Conservation (phyloP, 352 stramenopile species). For the Phytophthora cryptogea region DNA sequence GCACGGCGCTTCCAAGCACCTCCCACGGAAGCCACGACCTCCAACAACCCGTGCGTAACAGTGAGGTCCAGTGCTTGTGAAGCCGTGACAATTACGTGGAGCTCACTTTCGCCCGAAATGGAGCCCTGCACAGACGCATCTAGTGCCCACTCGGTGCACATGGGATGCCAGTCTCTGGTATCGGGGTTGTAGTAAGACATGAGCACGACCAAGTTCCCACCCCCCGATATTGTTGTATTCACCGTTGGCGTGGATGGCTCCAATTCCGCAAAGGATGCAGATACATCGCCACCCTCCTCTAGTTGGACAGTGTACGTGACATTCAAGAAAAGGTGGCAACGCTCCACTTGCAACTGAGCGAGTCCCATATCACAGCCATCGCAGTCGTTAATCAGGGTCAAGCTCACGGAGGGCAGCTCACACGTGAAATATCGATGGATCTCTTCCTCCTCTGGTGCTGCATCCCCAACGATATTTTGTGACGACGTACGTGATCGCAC, state of each 20-base stretch:
- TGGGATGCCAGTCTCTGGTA: conserved; percentile 79
- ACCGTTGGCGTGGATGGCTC: conserved; percentile 18
- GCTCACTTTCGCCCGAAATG: conserved; percentile 51
- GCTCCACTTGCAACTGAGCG: conserved; percentile 71
- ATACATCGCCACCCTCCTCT: conserved; percentile 13
- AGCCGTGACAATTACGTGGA: conserved; percentile 77
- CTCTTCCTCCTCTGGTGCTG: conserved; percentile 36
- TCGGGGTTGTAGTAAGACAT: conserved; percentile 87
- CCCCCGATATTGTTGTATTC: conserved; percentile 65
- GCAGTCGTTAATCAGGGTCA: conserved; percentile 88
- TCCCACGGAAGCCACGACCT: conserved; percentile 76
- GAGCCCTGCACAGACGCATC: conserved; percentile 68
- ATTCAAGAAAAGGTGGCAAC: conserved; percentile 79
- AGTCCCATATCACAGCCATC: conserved; percentile 88
- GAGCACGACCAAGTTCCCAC: conserved; percentile 61
- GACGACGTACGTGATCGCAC: conserved; percentile 30
- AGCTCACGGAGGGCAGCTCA: conserved; percentile 61
- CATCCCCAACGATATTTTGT: conserved; percentile 13
- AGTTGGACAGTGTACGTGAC: conserved; percentile 47
- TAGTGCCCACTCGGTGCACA: conserved; percentile 79
- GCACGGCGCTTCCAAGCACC: conserved; percentile 67
- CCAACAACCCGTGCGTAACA: conserved; percentile 77
- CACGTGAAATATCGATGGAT: conserved; percentile 82
- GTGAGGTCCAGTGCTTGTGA: conserved; percentile 75
- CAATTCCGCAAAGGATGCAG: conserved; percentile 24